Base-by-base conservation (phyloP, 2,329 filamentous ascomycete genomes). In the Davidsoniella virescens region DNA sequence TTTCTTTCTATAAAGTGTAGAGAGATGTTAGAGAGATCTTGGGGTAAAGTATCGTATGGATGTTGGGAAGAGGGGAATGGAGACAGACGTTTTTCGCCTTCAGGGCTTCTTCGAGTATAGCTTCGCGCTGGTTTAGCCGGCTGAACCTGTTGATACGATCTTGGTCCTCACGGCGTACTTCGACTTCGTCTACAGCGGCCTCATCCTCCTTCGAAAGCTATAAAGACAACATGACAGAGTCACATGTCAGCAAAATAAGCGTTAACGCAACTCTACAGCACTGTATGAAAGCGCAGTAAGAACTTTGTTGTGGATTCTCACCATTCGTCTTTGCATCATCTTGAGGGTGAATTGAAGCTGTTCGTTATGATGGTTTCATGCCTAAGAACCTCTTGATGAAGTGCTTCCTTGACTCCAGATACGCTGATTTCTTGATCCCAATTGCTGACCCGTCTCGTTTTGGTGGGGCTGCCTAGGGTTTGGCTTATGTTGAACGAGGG, bases 141-240 rank as follows among this genome's bases (percentile, higher is more conserved):
- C 88, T 95, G 72, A 98, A 98, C 56, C 80, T 82, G 69, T 98
- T 98, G 77, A 98, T 98, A 69, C 92, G 94, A 69, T 96, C 88
- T 66, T 98, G 92, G 64, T 98, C 92, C 64, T 96, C 88, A 61
- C 88, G 84, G 54, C 92, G 84, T 53, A 98, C 92, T 66, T 95
- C 85, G 59, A 87, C 82, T 63, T 98, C 92, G 57, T 92, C 84
- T 48, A 73, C 73, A 17, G 80, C 72, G 53, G 80, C 82, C 67
- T 98, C 92, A 60, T 96, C 90, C 64, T 94, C 90, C 63, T 87
- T 93, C 43, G 86, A 87, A 57, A 98, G 82, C 92, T 96, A 33
- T 17, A 36, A 23, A 17, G 33, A n/a, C 38, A 5, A 4, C 16
- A 18, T 4, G 12, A 17, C 5, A 17, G 4, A n/a, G n/a, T 17